phyloP scores from a whole-genome alignment of 345 rosid genomes.

The Ailanthus altissimus region DNA sequence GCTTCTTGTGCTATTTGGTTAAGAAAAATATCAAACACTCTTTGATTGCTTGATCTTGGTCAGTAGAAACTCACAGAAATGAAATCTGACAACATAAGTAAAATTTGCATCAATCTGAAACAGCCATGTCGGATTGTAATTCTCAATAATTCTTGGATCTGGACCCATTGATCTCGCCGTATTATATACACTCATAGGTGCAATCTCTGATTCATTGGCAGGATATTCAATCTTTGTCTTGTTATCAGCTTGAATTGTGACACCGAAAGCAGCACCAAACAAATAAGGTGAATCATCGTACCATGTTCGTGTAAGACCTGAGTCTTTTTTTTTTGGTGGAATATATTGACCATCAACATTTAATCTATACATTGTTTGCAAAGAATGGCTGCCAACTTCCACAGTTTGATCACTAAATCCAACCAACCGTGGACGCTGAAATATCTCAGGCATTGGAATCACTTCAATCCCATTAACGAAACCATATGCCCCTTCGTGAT shows the following conservation, averaged over 20 bases:
- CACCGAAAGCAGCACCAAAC: conserved; percentile 41
- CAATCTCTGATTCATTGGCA: conserved; percentile 26
- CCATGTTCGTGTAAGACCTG: conserved; percentile 55
- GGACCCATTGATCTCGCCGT: conserved; percentile 58
- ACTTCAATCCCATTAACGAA: conserved; percentile 69
- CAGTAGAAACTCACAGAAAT: conserved; percentile 55
- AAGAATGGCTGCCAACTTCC: conserved; percentile 19
- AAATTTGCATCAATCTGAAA: conserved; percentile 56
- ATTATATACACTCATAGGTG: conserved; percentile 46
- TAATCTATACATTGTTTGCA: conserved; percentile 59
- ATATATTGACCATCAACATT: conserved; percentile 58
- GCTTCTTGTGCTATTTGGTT: conserved; percentile 48
- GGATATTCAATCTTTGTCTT: conserved; percentile 31
- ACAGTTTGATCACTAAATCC: conserved; percentile 36
- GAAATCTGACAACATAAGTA: conserved; percentile 53
- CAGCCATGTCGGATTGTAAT: conserved; percentile 62
- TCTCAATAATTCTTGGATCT: conserved; percentile 26
- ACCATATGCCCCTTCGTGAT: conserved; percentile 39
- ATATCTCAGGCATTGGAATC: conserved; percentile 40
- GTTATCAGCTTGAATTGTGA: conserved; percentile 19
- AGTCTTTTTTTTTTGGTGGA: conserved; percentile 39
- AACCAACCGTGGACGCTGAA: conserved; percentile 36
- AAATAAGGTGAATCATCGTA: conserved; percentile 54
- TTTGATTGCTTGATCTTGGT: conserved; percentile 46
- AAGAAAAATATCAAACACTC: conserved; percentile 49